Evolutionary conservation across 169 alveolate genomes (phyloP), one percentile per base, ranked within the genome.

Genomic region (Plasmodium coatneyi): DNA sequence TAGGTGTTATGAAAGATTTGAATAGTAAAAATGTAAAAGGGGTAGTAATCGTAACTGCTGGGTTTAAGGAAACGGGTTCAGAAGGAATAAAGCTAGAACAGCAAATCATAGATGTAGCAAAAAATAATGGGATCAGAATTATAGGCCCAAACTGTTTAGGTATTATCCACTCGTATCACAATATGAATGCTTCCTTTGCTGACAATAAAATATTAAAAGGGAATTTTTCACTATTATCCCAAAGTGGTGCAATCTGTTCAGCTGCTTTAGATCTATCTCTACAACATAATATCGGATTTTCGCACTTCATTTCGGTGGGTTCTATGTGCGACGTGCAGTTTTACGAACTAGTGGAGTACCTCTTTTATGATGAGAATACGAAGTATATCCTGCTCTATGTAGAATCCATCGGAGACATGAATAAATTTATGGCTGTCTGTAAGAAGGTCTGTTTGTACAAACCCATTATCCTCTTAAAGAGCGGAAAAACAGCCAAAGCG

Each of bases 201-300:
- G 96, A 84, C 43, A 90, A 84, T 32, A 74, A 84, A 22, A 93
- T 95, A 39, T 52, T 66, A 46, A 89, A 90, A 39, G 97, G 97
- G 16, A 71, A 86, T 71, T 94, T 95, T 60, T 96, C 97, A 36
- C 87, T 96, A 46, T 41, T 96, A 6, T 96, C 97, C n/a, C 97
- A 96, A 80, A 93, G 96, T 39, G 97, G 97, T 3, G 98, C 98
- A 25, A 95, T 95, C 93, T 96, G 98, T 71, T 93, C 98, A 30
- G 93, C 98, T 5, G 97, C 96, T 66, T 82, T 97, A 91, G 98
- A 97, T 86, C 95, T 97, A 96, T 95, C 97, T 16, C 92, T 92
- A 39, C 94, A 95, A 49, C 96, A 94, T 43, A 95, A 94, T 70
- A 95, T 97, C 19, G 98, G 98, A 5, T 97, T 97, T 92, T 96